These are phyloP conservation scores for Neofusicoccum umdonicola DNA, from an alignment of 2,329 filamentous ascomycete species.

Conservation along the genomic window DNA sequence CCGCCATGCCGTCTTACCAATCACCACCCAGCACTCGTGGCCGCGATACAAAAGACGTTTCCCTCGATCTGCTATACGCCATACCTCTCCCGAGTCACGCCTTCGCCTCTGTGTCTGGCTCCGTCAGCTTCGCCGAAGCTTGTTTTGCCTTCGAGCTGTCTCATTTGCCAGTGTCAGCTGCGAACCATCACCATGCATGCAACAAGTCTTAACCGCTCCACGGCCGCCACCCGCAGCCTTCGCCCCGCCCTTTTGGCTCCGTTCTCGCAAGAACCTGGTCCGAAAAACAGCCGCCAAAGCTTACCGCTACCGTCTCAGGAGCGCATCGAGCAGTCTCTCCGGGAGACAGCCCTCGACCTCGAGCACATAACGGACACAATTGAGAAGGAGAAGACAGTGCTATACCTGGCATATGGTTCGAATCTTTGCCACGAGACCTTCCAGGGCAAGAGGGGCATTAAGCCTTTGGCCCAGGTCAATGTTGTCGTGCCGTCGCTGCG, in stretches of 20 bases:
- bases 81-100: not conserved
- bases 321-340: not conserved
- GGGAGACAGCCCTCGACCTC: not conserved
- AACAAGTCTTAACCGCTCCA: not conserved
- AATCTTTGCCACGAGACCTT: conserved; percentile 83
- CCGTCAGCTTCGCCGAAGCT: not conserved
- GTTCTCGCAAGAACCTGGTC: not conserved
- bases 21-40: not conserved
- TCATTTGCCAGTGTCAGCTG: not conserved
- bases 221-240: not conserved
- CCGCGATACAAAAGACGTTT: not conserved
- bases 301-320: not conserved
- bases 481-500: conserved; percentile 76
- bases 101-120: not conserved
- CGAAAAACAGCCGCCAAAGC: not conserved
- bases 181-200: not conserved
- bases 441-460: conserved; percentile 71
- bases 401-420: conserved; percentile 73
- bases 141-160: not conserved
- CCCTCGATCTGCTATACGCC: not conserved
- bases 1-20: not conserved
- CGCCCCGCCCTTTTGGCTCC: not conserved
- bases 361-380: not conserved
- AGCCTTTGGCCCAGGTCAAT: conserved; percentile 75
- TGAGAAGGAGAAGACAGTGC: conserved; percentile 28